Evolutionary conservation across 1,139 yeast species (phyloP), one percentile per base, ranked within the genome.

Genomic region (Scheffersomyces illinoinensis): DNA sequence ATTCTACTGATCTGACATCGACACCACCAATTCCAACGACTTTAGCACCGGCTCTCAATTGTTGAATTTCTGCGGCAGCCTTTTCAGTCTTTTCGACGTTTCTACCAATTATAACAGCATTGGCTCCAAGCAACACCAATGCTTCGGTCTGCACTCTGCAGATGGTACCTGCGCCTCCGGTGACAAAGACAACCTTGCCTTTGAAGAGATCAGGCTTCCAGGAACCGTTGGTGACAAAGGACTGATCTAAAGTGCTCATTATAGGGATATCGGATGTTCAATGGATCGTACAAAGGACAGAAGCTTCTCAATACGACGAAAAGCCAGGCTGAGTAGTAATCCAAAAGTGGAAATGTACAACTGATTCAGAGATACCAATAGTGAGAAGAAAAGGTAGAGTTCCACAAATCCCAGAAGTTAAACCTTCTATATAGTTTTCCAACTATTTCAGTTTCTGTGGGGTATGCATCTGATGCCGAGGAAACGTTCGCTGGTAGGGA

Each of bases 161-260:
- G 56, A 93, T 93, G 43, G 97, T 87, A 5, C 98, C 97, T 1
- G 97, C 96, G 24, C 98, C 98, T 2, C 98, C 98, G 1, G 98
- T 93, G 57, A 93, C 90, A 67, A 93, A 90, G 14, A 87, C 96
- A 1, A 91, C 97, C 72, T 92, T 93, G 33, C 91, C 96, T 58
- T 85, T 78, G 76, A 92, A 92, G 49, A 92, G 67, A 63, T 85
- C 88, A 0, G 87, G 83, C 65, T 86, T 88, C 83, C 82, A 80
- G 33, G 70, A 63, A 19, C 76, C 66, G 54, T 65, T 66, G 20
- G 66, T 62, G 18, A 72, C 71, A 58, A 65, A 76, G 7, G 75
- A 65, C 65, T 67, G 69, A 61, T 74, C 76, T 65, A 76, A 73
- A 12, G 67, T 62, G 21, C 61, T 52, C 67, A 64, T 65, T 14